Conservation (phyloP, 2,329 filamentous ascomycete species). For the Sarocladium kiliense region DNA sequence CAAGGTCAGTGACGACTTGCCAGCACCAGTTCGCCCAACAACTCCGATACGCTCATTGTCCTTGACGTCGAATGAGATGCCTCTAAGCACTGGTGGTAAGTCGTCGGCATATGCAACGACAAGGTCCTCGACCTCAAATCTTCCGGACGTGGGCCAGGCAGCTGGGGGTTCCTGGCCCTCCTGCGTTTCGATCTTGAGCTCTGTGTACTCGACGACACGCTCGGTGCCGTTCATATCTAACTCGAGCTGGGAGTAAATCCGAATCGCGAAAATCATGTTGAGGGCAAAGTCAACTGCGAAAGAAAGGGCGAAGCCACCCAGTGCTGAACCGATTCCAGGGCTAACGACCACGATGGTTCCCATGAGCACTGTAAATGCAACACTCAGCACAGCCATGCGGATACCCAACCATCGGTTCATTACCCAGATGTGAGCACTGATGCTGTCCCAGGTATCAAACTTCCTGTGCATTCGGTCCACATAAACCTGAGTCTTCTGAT, state of each 20-base stretch:
- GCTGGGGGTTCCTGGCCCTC: conserved; percentile 58
- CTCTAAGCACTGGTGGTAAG: conserved; percentile 64
- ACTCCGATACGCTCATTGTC: conserved; percentile 69
- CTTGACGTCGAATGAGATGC: conserved; percentile 60
- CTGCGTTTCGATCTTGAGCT: conserved; percentile 61
- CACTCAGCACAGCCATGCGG: conserved; percentile 65
- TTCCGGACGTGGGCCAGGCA: conserved; percentile 70
- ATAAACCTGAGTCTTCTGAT: conserved; percentile 63
- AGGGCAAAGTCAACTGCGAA: conserved; percentile 67
- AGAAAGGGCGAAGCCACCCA: conserved; percentile 70
- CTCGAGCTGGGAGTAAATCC: conserved; percentile 66
- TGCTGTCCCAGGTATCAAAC: conserved; percentile 63
- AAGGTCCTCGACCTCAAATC: conserved; percentile 67
- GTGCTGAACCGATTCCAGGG: conserved; percentile 57
- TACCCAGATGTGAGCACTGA: conserved; percentile 64
- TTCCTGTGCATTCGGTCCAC: conserved; percentile 63
- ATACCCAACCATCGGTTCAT: conserved; percentile 76
- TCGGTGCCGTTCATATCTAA: conserved; percentile 76
- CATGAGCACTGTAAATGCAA: conserved; percentile 61
- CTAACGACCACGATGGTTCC: conserved; percentile 59
- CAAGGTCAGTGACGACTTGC: conserved; percentile 71
- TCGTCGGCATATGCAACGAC: conserved; percentile 68
- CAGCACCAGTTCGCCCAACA: conserved; percentile 72
- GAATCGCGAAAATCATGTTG: conserved; percentile 60
- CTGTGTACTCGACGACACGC: conserved; percentile 69